Conservation (phyloP, 345 rosid species). For the Acer negundo region DNA sequence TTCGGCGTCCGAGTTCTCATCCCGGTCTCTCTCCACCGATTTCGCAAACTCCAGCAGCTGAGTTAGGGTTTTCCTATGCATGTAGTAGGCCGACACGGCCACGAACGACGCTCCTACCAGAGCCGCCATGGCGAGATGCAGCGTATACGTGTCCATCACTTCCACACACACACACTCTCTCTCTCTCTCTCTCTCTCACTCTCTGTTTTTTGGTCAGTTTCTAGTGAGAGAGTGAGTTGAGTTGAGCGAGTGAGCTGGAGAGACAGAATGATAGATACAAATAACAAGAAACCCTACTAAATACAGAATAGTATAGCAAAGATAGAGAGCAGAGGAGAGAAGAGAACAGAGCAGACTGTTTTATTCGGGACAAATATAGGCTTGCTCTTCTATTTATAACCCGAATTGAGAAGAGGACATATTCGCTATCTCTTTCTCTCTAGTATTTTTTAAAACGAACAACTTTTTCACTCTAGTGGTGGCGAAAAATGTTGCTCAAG, state of each 20-base stretch:
- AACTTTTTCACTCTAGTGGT: not conserved
- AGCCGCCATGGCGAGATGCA: conserved; percentile 96
- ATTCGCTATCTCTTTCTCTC: not conserved
- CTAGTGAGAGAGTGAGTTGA: not conserved
- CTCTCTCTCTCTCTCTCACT: not conserved
- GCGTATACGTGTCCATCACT: conserved; percentile 70
- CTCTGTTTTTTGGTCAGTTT: not conserved
- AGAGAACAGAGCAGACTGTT: conserved; percentile 5
- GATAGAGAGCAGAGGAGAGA: not conserved
- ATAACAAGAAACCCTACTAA: conserved; percentile 23
- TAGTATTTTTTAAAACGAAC: not conserved
- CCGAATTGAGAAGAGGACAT: not conserved
- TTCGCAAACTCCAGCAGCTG: conserved; percentile 91
- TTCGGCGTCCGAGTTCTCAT: conserved; percentile 50
- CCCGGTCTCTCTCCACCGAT: conserved; percentile 65
- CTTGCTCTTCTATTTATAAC: conserved; percentile 28
- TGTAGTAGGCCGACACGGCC: conserved; percentile 85
- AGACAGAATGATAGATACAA: not conserved
- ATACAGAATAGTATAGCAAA: not conserved
- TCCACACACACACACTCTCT: not conserved
- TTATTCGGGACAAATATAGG: conserved; percentile 8
- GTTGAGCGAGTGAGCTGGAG: not conserved
- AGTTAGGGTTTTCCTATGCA: conserved; percentile 92
- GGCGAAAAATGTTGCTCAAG: too few relatives aligned
- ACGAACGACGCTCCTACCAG: conserved; percentile 94